phyloP scores from a whole-genome alignment of 805 yeast genomes.

The Ogataea trehaloabstinens region DNA sequence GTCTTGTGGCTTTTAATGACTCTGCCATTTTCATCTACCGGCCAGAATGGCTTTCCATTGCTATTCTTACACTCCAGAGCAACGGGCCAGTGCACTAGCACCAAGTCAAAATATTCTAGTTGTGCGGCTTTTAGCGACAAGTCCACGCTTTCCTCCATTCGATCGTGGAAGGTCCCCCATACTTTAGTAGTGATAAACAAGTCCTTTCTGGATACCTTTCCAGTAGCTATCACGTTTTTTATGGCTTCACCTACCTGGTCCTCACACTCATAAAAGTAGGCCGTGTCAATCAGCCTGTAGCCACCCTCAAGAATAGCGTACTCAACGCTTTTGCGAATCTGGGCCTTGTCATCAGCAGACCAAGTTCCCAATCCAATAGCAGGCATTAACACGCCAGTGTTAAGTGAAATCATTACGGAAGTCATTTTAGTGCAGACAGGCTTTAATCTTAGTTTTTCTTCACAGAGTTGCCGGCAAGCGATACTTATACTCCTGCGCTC shows the following conservation, averaged over 20 bases:
- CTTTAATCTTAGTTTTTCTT: no score
- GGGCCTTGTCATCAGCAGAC: slow-evolving; percentile 9
- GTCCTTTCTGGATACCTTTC: slow-evolving; percentile 13
- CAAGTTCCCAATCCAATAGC: slow-evolving; percentile 25
- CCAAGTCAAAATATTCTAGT: slow-evolving; percentile 43
- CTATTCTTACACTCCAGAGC: slow-evolving; percentile 29
- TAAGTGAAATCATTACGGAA: slow-evolving; percentile 6
- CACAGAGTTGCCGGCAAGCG: no score
- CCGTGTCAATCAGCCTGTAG: slow-evolving; percentile 42
- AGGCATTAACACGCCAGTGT: slow-evolving; percentile 21
- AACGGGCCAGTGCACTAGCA: slow-evolving; percentile 46
- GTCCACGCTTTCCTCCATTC: slow-evolving; percentile 34
- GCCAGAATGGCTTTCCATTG: slow-evolving; percentile 17
- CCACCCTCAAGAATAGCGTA: slow-evolving; percentile 28
- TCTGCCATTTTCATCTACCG: slow-evolving; percentile 28
- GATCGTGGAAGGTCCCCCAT: slow-evolving; percentile 26
- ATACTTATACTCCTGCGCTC: no score
- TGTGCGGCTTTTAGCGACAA: slow-evolving; percentile 36
- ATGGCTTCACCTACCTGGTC: slow-evolving; percentile 42
- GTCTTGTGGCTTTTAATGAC: slow-evolving; percentile 12
- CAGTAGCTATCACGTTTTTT: slow-evolving; percentile 8
- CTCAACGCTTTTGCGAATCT: slow-evolving; percentile 14
- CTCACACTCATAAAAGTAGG: slow-evolving; percentile 40
- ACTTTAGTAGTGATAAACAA: slow-evolving; percentile 21
- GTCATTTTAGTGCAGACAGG: slow-evolving; percentile 7